Percentiles rank a stretch among this genome's conserved stretches.
Conservation (phyloP, 2,329 filamentous ascomycete species). For the Tolypocladium paradoxum region DNA sequence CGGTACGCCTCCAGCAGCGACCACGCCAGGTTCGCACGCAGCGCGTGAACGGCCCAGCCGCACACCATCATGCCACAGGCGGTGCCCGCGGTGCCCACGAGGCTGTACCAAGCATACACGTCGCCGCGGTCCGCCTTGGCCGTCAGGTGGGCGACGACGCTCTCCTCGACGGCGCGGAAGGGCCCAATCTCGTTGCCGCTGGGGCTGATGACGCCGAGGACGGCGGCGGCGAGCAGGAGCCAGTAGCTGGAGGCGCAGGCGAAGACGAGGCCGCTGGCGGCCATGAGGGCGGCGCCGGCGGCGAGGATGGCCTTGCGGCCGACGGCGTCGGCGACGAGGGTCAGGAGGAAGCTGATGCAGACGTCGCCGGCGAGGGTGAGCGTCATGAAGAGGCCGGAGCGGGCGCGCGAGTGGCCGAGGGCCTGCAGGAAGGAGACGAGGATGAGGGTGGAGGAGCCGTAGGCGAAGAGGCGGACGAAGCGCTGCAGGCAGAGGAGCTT, state of each 20-base stretch:
- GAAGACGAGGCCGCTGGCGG: slow-evolving; percentile 44
- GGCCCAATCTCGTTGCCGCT: slow-evolving; percentile 55
- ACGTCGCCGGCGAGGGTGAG: slow-evolving; percentile 51
- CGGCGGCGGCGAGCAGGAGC: slow-evolving; percentile 44
- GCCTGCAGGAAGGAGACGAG: slow-evolving; percentile 44
- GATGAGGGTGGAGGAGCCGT: slow-evolving; percentile 47
- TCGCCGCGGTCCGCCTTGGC: slow-evolving; percentile 34
- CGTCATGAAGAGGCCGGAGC: slow-evolving; percentile 55
- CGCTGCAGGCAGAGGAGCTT: slow-evolving; percentile 48
- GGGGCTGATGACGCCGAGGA: slow-evolving; percentile 54
- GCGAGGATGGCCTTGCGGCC: slow-evolving; percentile 44
- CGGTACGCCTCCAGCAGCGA: slow-evolving; percentile 37
- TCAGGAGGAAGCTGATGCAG: slow-evolving; percentile 46
- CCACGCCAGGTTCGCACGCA: slow-evolving; percentile 34
- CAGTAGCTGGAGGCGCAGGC: slow-evolving; percentile 42
- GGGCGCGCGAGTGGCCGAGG: slow-evolving; percentile 37
- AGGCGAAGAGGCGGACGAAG: slow-evolving; percentile 52
- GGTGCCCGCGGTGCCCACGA: slow-evolving; percentile 47
- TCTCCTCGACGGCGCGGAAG: slow-evolving; percentile 52
- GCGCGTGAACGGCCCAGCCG: slow-evolving; percentile 46
- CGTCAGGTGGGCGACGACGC: slow-evolving; percentile 46
- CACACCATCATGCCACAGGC: slow-evolving; percentile 48
- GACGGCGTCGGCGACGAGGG: slow-evolving; percentile 45
- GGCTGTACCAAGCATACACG: slow-evolving; percentile 52
- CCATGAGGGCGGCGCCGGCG: slow-evolving; percentile 44